phyloP scores from a whole-genome alignment of 176 grass and related monocot genomes.

The Poa pratensis region DNA sequence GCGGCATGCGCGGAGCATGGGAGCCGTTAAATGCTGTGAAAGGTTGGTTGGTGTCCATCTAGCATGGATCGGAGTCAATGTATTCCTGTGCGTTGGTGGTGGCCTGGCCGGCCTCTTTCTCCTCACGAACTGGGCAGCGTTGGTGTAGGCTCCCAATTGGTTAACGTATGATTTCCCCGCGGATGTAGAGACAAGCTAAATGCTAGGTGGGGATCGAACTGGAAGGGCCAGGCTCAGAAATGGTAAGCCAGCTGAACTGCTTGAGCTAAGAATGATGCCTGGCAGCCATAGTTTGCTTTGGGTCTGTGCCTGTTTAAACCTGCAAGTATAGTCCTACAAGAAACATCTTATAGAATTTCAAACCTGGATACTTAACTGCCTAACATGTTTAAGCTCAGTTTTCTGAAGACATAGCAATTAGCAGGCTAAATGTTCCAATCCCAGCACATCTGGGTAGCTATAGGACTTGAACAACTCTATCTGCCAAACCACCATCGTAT shows the following conservation, averaged over 20 bases:
- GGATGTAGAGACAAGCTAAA: conserved; percentile 71
- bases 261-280: background rate
- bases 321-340: background rate
- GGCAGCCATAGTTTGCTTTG: background rate
- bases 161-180: conserved; percentile 86
- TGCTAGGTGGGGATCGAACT: conserved; percentile 70
- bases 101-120: too few species aligned
- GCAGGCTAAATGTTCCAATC: background rate
- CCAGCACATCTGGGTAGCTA: background rate
- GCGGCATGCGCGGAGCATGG: background rate
- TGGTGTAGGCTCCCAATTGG: conserved; percentile 80
- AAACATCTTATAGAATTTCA: background rate
- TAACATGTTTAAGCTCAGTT: background rate
- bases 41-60: background rate
- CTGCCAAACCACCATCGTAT: background rate
- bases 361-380: background rate
- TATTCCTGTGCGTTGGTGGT: background rate
- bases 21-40: background rate
- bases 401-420: background rate
- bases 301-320: background rate
- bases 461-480: background rate
- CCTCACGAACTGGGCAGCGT: too few species aligned
- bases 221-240: conserved; percentile 93
- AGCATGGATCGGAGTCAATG: background rate
- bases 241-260: conserved; percentile 50